Conservation (phyloP, 768 basidiomycete species). For the Tricholoma furcatifolium region DNA sequence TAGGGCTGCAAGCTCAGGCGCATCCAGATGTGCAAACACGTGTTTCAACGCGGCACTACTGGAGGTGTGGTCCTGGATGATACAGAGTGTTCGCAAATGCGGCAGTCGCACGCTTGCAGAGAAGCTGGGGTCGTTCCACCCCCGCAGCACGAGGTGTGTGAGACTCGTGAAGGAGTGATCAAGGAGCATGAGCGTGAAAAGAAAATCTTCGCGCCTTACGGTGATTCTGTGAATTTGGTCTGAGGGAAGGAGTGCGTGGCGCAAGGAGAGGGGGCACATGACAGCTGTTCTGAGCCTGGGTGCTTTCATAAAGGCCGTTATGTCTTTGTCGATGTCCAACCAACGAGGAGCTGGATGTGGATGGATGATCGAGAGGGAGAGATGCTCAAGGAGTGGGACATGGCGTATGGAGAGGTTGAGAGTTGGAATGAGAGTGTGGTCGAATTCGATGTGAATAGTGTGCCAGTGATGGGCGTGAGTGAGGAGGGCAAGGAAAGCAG, state of each 20-base stretch:
- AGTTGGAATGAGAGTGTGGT: background rate
- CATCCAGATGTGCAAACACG: background rate
- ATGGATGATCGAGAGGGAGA: background rate
- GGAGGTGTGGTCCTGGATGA: background rate
- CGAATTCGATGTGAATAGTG: background rate
- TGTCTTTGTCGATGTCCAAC: background rate
- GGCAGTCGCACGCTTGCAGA: background rate
- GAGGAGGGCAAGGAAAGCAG: background rate
- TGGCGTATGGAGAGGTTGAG: background rate
- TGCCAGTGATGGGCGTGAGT: background rate
- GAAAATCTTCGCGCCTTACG: background rate
- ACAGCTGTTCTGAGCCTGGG: background rate
- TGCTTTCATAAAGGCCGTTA: background rate
- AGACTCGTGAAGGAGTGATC: background rate
- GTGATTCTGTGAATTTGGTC: background rate
- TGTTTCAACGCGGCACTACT: background rate
- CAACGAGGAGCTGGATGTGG: background rate
- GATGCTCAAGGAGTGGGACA: background rate
- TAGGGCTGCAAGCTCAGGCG: background rate
- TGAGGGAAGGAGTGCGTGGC: background rate
- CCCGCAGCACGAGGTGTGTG: background rate
- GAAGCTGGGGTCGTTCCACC: background rate
- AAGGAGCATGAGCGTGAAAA: background rate
- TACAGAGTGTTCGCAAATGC: background rate
- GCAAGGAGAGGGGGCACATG: background rate